These are phyloP conservation scores for Sporothrix protearum DNA, from an alignment of 2,329 filamentous ascomycete species.

Conservation along the genomic window DNA sequence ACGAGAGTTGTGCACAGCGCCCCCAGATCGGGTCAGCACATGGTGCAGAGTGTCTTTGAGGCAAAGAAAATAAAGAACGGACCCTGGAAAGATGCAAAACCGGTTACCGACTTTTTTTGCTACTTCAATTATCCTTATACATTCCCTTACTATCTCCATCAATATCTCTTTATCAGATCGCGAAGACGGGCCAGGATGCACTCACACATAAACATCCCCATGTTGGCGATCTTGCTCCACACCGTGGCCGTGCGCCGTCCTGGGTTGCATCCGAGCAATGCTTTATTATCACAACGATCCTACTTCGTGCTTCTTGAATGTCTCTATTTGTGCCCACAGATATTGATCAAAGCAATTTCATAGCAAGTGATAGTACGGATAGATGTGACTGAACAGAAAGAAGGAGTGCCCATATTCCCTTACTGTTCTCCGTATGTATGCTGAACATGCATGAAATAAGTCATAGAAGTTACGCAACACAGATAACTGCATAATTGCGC, in stretches of 20 bases:
- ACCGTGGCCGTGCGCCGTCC: background rate
- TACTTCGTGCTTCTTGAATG: background rate
- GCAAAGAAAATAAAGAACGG: constrained; percentile 1
- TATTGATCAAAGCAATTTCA: background rate
- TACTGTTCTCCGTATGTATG: background rate
- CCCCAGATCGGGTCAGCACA: background rate
- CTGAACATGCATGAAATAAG: background rate
- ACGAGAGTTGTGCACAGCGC: constrained; percentile 8
- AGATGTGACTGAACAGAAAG: background rate
- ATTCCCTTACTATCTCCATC: background rate
- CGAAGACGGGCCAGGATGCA: background rate
- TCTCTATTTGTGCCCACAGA: background rate
- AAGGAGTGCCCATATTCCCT: background rate
- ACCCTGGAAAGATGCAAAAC: constrained; percentile 16
- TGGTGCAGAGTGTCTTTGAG: background rate
- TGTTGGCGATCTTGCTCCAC: constrained; percentile 12
- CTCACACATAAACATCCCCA: background rate
- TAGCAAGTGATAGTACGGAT: background rate
- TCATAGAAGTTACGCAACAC: background rate
- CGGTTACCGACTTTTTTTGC: background rate
- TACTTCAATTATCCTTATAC: background rate
- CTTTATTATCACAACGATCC: background rate
- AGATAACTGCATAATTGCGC: background rate
- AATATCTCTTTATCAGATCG: background rate
- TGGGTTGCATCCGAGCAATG: background rate